A percentile compares a stretch with the other conserved stretches of the same genome.
Evolutionary conservation across 106 monocot species (phyloP).

Genomic region (Xerophyta viscosa): DNA sequence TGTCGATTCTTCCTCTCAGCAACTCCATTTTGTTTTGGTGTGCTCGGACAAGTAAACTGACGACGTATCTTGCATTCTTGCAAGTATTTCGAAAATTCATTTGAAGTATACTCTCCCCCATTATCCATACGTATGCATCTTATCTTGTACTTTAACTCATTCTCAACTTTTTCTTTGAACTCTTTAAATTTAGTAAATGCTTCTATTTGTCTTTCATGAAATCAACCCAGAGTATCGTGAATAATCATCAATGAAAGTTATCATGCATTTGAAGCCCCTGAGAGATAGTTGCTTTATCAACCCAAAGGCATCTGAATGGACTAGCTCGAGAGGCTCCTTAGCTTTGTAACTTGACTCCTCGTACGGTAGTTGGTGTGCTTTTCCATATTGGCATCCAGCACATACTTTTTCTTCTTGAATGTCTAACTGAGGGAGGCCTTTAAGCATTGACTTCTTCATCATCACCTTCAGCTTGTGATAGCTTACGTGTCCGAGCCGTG

Average conservation of each 20-base stretch:
- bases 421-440: constrained; percentile 1
- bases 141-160: too few species aligned
- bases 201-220: constrained; percentile 14
- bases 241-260: constrained; percentile 13
- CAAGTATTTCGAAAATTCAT: constrained; percentile 3
- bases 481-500: neutral
- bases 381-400: too few species aligned
- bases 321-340: constrained; percentile 7
- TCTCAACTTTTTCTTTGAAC: neutral
- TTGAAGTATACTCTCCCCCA: constrained; percentile 10
- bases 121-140: neutral
- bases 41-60: constrained; percentile 1
- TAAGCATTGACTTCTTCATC: neutral
- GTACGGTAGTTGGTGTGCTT: neutral
- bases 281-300: constrained; percentile 4
- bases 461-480: neutral
- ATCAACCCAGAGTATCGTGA: constrained; percentile 7
- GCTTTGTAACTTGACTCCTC: neutral
- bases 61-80: neutral
- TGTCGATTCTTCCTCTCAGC: constrained; percentile 10
- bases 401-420: neutral
- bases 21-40: constrained; percentile 4
- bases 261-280: constrained; percentile 4
- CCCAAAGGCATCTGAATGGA: constrained; percentile 9
- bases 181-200: neutral